A percentile compares a stretch with the other conserved stretches of the same genome.
Conservation (phyloP, 805 yeast species). For the Barnettozyma wickerhamii region DNA sequence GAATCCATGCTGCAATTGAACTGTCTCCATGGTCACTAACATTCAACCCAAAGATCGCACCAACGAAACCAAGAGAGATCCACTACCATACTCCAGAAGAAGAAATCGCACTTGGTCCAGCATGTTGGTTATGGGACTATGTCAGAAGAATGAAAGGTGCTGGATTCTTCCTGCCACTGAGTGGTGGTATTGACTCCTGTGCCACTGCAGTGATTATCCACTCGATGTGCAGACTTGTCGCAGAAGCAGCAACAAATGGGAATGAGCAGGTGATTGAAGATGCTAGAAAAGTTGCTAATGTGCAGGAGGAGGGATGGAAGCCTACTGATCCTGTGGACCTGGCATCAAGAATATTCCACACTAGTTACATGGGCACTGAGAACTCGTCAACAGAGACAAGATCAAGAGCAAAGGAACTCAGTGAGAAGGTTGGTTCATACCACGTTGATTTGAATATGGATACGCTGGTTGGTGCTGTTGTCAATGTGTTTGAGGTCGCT, state of each 20-base stretch:
- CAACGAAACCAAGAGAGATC: constrained; percentile 48
- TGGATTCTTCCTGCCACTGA: constrained; percentile 88
- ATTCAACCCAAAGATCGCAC: constrained; percentile 58
- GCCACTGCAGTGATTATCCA: constrained; percentile 94
- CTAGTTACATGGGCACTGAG: constrained; percentile 93
- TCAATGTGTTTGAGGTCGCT: constrained; percentile 75
- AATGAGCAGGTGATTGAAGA: constrained; percentile 75
- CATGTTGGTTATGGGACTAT: constrained; percentile 99
- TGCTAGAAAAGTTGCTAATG: constrained; percentile 62
- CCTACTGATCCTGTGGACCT: constrained; percentile 77
- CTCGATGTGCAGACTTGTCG: constrained; percentile 89
- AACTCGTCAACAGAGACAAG: constrained; percentile 91
- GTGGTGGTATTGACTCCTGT: constrained; percentile 98
- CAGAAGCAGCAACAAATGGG: constrained; percentile 61
- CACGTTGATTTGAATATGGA: constrained; percentile 95
- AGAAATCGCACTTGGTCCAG: constrained; percentile 97
- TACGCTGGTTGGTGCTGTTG: constrained; percentile 66
- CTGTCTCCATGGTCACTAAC: constrained; percentile 55
- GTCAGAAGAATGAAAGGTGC: constrained; percentile 85
- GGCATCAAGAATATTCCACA: constrained; percentile 73
- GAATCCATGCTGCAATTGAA: constrained; percentile 60
- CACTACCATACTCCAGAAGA: constrained; percentile 83
- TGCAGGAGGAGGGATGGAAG: constrained; percentile 46
- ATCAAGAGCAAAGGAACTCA: constrained; percentile 70
- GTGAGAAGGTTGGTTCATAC: constrained; percentile 75